Evolutionary conservation across 495 filamentous ascomycete genomes (phyloP).

Genomic region (Penicillium mononematosum): DNA sequence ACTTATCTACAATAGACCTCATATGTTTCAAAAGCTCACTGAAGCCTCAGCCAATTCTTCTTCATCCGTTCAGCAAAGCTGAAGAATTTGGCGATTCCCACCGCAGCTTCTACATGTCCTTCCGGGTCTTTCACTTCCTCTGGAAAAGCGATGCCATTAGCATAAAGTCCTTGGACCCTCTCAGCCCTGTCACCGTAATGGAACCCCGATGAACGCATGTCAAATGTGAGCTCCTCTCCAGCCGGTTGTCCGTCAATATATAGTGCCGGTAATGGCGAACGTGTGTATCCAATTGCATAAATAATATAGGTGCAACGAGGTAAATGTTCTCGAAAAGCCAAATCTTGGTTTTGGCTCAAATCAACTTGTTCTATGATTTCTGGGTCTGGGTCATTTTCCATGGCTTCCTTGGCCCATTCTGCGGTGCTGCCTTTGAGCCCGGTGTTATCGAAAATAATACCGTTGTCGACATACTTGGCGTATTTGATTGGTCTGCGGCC

Average conservation of each 20-base stretch:
- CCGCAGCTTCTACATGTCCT: neutral
- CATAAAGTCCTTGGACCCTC: neutral
- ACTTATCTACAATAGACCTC: no score
- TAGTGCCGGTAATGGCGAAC: neutral
- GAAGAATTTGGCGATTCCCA: neutral
- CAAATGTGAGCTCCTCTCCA: neutral
- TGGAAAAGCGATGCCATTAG: neutral
- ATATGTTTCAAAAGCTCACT: no score
- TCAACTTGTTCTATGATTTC: neutral
- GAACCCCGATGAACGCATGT: neutral
- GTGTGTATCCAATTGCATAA: neutral
- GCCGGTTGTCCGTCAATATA: neutral
- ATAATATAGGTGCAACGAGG: neutral
- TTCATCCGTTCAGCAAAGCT: neutral
- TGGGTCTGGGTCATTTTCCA: neutral
- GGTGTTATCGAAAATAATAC: neutral
- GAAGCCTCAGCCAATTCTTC: neutral
- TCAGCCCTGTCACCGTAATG: neutral
- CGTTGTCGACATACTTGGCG: neutral
- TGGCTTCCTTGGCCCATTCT: neutral
- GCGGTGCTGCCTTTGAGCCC: neutral
- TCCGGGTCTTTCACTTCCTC: neutral
- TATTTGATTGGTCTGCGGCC: neutral
- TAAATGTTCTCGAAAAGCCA: neutral
- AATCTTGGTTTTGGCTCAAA: neutral